Conservation (phyloP, 192 early-diverging fungal genomes). For the Piromyces finnis region DNA sequence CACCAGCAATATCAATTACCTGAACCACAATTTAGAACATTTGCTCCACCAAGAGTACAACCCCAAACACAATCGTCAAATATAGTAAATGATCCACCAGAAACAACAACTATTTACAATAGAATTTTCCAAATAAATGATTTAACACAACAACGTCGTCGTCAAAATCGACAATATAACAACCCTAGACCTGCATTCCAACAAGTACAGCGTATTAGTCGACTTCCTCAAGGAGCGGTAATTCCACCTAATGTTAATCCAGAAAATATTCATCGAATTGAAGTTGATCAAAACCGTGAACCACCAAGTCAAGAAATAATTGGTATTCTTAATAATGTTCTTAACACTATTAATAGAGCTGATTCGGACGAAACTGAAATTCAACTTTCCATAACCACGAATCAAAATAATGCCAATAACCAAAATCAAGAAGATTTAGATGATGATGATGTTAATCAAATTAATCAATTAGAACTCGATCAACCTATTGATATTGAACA, state of each 20-base stretch:
- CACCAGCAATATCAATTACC: too few species aligned
- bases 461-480: neutral
- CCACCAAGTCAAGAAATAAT: neutral
- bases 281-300: neutral
- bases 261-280: neutral
- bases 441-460: neutral
- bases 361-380: neutral
- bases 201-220: neutral
- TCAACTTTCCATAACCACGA: neutral
- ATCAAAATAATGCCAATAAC: neutral
- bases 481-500: neutral
- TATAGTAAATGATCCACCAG: neutral
- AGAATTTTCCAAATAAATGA: neutral
- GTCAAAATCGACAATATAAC: neutral
- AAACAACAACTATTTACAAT: neutral
- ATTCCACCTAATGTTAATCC: neutral
- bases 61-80: neutral
- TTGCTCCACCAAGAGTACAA: neutral
- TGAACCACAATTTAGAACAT: too few species aligned
- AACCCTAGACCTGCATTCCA: neutral
- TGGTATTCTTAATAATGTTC: neutral
- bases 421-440: neutral
- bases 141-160: neutral
- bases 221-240: neutral
- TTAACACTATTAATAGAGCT: neutral